Percentiles rank a stretch among this genome's conserved stretches.
These are phyloP conservation scores for Xylaria scruposa DNA, from an alignment of 495 filamentous ascomycete species.

Conservation along the genomic window DNA sequence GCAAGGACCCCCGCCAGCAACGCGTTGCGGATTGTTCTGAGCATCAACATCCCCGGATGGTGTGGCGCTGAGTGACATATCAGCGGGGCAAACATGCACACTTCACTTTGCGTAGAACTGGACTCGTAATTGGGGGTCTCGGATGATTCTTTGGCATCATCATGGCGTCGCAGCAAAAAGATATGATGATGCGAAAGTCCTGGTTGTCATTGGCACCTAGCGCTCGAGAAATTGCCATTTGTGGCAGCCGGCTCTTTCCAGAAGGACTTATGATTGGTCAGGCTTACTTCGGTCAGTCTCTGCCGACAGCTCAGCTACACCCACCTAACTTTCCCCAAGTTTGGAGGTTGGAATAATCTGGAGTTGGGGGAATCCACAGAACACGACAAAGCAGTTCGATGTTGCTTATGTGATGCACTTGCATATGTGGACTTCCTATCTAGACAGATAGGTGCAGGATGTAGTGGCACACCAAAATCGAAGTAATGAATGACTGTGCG, in stretches of 20 bases:
- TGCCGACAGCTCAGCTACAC: background rate
- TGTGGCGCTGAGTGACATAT: background rate
- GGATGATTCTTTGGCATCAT: background rate
- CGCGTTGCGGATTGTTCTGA: background rate
- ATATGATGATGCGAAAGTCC: background rate
- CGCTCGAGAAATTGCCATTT: slow-evolving; percentile 34
- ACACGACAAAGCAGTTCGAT: background rate
- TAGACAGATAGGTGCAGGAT: background rate
- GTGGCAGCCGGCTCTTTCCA: slow-evolving; percentile 23
- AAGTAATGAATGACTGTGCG: slow-evolving; percentile 5
- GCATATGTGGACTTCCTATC: slow-evolving; percentile 9
- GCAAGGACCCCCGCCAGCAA: background rate
- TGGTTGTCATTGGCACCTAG: background rate
- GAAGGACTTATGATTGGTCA: slow-evolving; percentile 31
- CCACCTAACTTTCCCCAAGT: background rate
- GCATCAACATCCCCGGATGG: background rate
- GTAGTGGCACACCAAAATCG: background rate
- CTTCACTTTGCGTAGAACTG: background rate
- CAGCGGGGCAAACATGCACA: background rate
- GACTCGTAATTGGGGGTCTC: background rate
- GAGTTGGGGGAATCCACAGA: background rate
- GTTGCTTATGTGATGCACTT: slow-evolving; percentile 1
- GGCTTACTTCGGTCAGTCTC: background rate
- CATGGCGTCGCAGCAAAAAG: background rate
- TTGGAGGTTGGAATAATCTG: background rate